These are phyloP conservation scores for Arthrobotrys sphaeroides DNA, from an alignment of 2,329 filamentous ascomycete species.

Conservation along the genomic window DNA sequence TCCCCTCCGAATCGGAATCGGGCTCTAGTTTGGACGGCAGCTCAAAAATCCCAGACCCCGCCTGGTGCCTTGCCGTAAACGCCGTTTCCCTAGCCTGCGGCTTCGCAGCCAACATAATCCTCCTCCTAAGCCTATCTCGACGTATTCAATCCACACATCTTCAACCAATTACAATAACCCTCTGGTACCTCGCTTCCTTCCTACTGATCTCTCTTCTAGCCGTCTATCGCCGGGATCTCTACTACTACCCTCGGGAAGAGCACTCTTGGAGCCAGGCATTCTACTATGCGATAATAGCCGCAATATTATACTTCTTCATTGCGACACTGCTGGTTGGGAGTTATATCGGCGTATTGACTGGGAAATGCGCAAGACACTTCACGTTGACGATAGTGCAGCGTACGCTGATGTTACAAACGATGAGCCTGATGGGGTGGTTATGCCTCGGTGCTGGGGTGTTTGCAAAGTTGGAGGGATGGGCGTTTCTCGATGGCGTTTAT, in stretches of 20 bases:
- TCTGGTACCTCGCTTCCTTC: conserved; percentile 76
- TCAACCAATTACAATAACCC: conserved; percentile 81
- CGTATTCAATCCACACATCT: conserved; percentile 82
- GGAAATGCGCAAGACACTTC: conserved; percentile 81
- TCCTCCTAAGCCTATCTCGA: conserved; percentile 86
- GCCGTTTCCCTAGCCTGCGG: conserved; percentile 79
- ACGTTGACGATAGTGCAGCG: conserved; percentile 78
- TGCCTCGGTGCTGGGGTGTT: conserved; percentile 81
- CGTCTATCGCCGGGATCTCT: conserved; percentile 71
- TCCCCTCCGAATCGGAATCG: conserved; percentile 61
- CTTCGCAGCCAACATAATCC: conserved; percentile 78
- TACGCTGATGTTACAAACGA: conserved; percentile 89
- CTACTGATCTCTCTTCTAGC: conserved; percentile 73
- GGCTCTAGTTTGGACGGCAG: conserved; percentile 67
- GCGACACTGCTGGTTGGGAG: conserved; percentile 82
- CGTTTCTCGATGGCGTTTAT: conserved; percentile 79
- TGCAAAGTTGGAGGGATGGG: conserved; percentile 75
- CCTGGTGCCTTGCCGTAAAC: conserved; percentile 79
- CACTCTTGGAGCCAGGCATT: conserved; percentile 78
- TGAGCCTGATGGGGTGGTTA: conserved; percentile 82
- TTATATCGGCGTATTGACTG: conserved; percentile 64
- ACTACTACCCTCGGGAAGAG: conserved; percentile 63
- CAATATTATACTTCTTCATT: conserved; percentile 80
- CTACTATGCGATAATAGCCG: conserved; percentile 84
- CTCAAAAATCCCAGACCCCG: conserved; percentile 72